phyloP scores from a whole-genome alignment of 1,284 basidiomycete genomes.

The Pseudozyma hubeiensis region DNA sequence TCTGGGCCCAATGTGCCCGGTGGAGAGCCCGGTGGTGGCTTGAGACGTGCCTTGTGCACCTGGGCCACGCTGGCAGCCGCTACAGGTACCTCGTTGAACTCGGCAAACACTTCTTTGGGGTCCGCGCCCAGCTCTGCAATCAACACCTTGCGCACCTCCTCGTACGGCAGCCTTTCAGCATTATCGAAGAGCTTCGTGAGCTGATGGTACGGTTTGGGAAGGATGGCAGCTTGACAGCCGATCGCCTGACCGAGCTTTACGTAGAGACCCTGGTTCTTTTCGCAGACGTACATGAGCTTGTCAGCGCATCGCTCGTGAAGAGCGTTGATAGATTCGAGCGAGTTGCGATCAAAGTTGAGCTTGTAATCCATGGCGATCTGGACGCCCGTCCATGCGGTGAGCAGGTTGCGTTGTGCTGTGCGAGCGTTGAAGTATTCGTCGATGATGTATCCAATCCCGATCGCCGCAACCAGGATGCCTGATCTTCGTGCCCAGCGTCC shows the following conservation, averaged over 20 bases:
- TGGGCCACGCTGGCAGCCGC: conserved; percentile 62
- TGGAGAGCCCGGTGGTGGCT: conserved; percentile 16
- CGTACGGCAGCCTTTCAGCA: conserved; percentile 50
- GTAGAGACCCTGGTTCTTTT: conserved; percentile 60
- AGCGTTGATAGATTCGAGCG: conserved; percentile 52
- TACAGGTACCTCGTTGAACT: conserved; percentile 52
- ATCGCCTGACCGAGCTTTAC: conserved; percentile 64
- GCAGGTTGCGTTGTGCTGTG: conserved; percentile 52
- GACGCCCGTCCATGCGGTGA: conserved; percentile 51
- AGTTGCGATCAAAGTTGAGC: conserved; percentile 57
- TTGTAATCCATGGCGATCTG: conserved; percentile 63
- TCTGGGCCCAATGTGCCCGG: conserved; percentile 35
- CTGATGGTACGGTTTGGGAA: conserved; percentile 61
- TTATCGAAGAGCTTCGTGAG: conserved; percentile 62
- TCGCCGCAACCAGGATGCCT: conserved; percentile 12
- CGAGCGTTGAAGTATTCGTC: conserved; percentile 49
- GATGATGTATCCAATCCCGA: conserved; percentile 28
- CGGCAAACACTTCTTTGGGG: conserved; percentile 50
- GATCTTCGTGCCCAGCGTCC: conserved; percentile 18
- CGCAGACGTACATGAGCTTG: conserved; percentile 57
- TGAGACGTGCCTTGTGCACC: conserved; percentile 57
- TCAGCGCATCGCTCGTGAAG: conserved; percentile 60
- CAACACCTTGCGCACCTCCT: conserved; percentile 52
- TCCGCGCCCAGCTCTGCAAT: conserved; percentile 51
- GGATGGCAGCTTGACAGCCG: conserved; percentile 55